Evolutionary conservation across 1,139 yeast species (phyloP), one percentile per base, ranked within the genome.

Genomic region (Scheffersomyces quercinus): DNA sequence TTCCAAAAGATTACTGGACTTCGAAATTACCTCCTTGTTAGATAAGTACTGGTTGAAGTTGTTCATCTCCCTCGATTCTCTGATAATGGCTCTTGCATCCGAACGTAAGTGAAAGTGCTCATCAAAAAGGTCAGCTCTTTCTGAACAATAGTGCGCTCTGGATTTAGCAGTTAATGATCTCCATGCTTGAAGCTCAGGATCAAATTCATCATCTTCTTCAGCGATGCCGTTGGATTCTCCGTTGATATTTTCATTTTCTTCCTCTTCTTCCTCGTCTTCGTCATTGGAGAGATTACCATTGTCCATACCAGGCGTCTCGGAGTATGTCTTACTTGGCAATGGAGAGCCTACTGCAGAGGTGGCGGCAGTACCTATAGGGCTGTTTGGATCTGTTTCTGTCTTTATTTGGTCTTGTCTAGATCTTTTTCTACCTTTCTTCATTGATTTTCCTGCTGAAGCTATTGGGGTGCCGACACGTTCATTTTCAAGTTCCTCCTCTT

Each of bases 91-190:
- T 15, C 79, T 83, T 0, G 88, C 83, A 41, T 88, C 83, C 5
- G 75, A 65, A 49, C 85, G 85, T 10, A 91, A 63, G 45, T 72
- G 76, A 51, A 72, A 67, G 13, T 78, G 75, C 31, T 75, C 79
- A 55, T 70, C 73, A 51, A 91, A 90, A 40, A 89, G 66, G 6
- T 76, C 81, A 0, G 89, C 76, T 54, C 97, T 77, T 44, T 77
- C 77, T 29, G 82, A 68, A 60, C 96, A 85, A 48, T 88, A 79
- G 45, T 85, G 82, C 7, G 95, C 88, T 45, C 97, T 71, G 0
- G 88, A 79, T 48, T 85, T 85, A 0, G 96, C 88, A 0, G 95
- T 88, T 15, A 86, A 64, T 10, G 81, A 79, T 54, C 86, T 85
- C 96, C 97, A 90, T 0, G 89, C 82, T 45, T 85, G 86, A 39